These are phyloP conservation scores for Volvox carteri DNA, from an alignment of 163 green algal genomes.

Conservation along the genomic window DNA sequence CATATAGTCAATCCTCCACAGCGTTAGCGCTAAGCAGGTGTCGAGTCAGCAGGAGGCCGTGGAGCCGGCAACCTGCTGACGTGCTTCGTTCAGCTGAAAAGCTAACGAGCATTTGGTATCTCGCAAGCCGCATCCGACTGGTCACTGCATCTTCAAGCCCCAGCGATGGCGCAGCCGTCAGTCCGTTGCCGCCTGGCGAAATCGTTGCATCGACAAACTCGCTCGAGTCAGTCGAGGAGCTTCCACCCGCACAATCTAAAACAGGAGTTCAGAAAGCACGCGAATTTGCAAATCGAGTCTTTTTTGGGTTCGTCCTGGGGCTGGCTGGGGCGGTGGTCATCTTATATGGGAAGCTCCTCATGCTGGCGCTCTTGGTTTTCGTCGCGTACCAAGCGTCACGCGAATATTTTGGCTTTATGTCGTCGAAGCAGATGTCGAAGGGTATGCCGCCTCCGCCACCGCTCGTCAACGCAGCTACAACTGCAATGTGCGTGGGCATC, in stretches of 20 bases:
- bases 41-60: slow-evolving; percentile 30
- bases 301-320: slow-evolving; percentile 83
- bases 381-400: slow-evolving; percentile 85
- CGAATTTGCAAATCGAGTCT: slow-evolving; percentile 73
- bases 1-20: slow-evolving; percentile 6
- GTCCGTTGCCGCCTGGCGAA: slow-evolving; percentile 14
- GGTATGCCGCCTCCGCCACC: slow-evolving; percentile 82
- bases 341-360: slow-evolving; percentile 77
- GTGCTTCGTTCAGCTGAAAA: neutral
- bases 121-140: neutral
- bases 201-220: neutral
- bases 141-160: neutral
- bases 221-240: neutral
- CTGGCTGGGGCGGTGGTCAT: slow-evolving; percentile 78
- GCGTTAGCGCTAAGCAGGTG: neutral
- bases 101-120: neutral
- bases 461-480: slow-evolving; percentile 79
- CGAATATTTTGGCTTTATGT: slow-evolving; percentile 92
- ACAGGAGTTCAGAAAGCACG: slow-evolving; percentile 44
- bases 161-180: slow-evolving; percentile 13
- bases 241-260: slow-evolving; percentile 2
- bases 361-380: slow-evolving; percentile 76
- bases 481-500: slow-evolving; percentile 85
- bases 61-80: neutral
- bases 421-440: slow-evolving; percentile 81